A percentile compares a stretch with the other conserved stretches of the same genome.
These are phyloP conservation scores for Colletotrichum chrysophilum DNA, from an alignment of 2,329 filamentous ascomycete genomes.

Conservation along the genomic window DNA sequence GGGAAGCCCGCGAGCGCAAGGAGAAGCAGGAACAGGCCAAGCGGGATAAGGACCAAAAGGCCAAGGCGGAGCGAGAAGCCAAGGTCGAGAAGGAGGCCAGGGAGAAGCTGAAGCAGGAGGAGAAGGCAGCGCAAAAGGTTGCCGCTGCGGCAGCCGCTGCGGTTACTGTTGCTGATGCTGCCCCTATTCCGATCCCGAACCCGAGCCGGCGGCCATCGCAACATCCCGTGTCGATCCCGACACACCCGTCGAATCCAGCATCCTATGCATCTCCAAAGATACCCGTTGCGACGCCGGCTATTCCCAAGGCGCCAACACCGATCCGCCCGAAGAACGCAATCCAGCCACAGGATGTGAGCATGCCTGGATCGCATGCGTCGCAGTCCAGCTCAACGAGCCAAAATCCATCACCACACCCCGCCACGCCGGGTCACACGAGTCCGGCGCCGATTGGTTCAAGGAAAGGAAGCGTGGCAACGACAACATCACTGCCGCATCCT, in stretches of 20 bases:
- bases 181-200: slow-evolving; percentile 43
- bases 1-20: slow-evolving; percentile 61
- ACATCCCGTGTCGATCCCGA: slow-evolving; percentile 48
- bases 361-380: slow-evolving; percentile 72
- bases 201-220: slow-evolving; percentile 43
- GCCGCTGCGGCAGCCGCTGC: slow-evolving; percentile 39
- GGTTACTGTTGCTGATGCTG: slow-evolving; percentile 39
- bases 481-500: slow-evolving; percentile 32
- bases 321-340: slow-evolving; percentile 78
- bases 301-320: slow-evolving; percentile 84
- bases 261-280: slow-evolving; percentile 80
- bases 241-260: slow-evolving; percentile 60
- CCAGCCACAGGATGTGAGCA: slow-evolving; percentile 79
- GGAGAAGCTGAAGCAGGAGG: slow-evolving; percentile 49
- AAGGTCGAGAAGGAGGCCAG: slow-evolving; percentile 41
- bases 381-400: slow-evolving; percentile 65
- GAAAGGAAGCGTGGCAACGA: slow-evolving; percentile 50
- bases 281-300: slow-evolving; percentile 76
- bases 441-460: slow-evolving; percentile 67
- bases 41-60: slow-evolving; percentile 56
- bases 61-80: slow-evolving; percentile 33
- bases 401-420: slow-evolving; percentile 63
- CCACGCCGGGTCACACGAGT: slow-evolving; percentile 69
- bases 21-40: slow-evolving; percentile 65
- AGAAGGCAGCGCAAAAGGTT: slow-evolving; percentile 41